A percentile compares a stretch with the other conserved stretches of the same genome.
Conservation (phyloP, 352 stramenopile genomes). For the Pythium brassicae region DNA sequence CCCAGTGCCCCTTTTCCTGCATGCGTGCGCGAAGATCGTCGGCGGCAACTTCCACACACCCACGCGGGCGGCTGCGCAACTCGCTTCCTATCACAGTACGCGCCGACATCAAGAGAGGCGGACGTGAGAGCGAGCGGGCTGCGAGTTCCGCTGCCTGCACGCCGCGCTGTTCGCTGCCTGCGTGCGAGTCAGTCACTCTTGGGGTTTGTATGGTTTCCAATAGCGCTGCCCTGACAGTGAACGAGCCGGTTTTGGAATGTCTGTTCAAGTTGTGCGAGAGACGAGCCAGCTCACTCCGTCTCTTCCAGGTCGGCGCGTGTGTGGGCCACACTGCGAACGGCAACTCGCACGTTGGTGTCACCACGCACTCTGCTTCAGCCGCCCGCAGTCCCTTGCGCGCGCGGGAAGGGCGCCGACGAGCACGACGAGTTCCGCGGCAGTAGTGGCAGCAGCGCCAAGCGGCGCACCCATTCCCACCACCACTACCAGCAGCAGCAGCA, state of each 20-base stretch:
- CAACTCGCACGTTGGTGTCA: too few species aligned
- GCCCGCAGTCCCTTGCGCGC: too few species aligned
- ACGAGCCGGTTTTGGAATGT: neutral
- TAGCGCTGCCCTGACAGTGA: neutral
- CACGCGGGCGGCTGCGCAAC: too few species aligned
- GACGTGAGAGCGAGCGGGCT: too few species aligned
- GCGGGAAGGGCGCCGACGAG: too few species aligned
- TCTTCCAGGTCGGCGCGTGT: neutral
- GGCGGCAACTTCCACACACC: too few species aligned
- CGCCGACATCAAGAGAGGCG: too few species aligned
- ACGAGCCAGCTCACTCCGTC: neutral
- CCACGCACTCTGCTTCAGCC: too few species aligned
- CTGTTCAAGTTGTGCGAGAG: neutral
- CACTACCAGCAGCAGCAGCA: conserved; percentile 1
- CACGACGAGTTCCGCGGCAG: conserved; percentile 1
- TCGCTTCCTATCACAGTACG: too few species aligned
- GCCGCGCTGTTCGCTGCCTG: neutral
- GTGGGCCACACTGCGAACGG: neutral
- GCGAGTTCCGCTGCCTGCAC: too few species aligned
- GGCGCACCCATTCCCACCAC: neutral
- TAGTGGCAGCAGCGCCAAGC: conserved; percentile 4
- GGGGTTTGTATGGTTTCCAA: neutral
- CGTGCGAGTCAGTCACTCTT: neutral
- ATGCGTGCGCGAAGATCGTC: too few species aligned
- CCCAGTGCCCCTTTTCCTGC: too few species aligned